Conservation (phyloP, 768 basidiomycete species). For the Kwoniella bestiolae region DNA sequence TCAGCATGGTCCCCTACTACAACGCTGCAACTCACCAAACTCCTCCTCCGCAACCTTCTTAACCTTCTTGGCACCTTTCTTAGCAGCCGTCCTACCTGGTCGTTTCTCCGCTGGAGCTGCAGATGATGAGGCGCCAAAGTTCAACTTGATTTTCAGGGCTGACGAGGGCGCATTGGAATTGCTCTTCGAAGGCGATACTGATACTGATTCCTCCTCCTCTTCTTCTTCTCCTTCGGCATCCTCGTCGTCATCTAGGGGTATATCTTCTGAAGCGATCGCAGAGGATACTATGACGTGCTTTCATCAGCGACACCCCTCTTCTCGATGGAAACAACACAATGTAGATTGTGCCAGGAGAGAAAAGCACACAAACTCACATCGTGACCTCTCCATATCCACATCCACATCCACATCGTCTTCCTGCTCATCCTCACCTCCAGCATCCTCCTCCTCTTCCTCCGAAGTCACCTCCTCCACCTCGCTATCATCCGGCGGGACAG, state of each 20-base stretch:
- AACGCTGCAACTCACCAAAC: slow-evolving; percentile 30
- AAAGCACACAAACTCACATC: slow-evolving; percentile 15
- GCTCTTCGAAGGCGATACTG: slow-evolving; percentile 1
- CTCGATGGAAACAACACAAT: background rate
- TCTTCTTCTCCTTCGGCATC: slow-evolving; percentile 17
- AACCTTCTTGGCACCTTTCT: slow-evolving; percentile 40
- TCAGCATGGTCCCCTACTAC: background rate
- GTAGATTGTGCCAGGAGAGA: background rate
- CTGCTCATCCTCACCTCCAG: slow-evolving; percentile 26
- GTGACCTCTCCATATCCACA: slow-evolving; percentile 15
- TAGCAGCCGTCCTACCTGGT: slow-evolving; percentile 35
- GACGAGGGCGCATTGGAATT: slow-evolving; percentile 12
- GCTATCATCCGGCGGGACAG: slow-evolving; percentile 12
- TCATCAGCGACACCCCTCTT: background rate
- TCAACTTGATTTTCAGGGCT: slow-evolving; percentile 38
- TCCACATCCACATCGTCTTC: slow-evolving; percentile 24
- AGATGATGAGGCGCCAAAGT: slow-evolving; percentile 10
- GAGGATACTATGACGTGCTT: slow-evolving; percentile 19
- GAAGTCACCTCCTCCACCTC: slow-evolving; percentile 25
- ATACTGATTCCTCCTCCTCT: slow-evolving; percentile 18
- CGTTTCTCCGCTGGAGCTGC: slow-evolving; percentile 3
- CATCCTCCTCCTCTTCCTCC: slow-evolving; percentile 17
- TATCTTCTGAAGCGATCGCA: slow-evolving; percentile 21
- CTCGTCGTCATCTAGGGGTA: slow-evolving; percentile 1
- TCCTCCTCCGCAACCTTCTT: slow-evolving; percentile 39